Conservation (phyloP, 2,329 filamentous ascomycete species). For the Plectosphaerella sp. region DNA sequence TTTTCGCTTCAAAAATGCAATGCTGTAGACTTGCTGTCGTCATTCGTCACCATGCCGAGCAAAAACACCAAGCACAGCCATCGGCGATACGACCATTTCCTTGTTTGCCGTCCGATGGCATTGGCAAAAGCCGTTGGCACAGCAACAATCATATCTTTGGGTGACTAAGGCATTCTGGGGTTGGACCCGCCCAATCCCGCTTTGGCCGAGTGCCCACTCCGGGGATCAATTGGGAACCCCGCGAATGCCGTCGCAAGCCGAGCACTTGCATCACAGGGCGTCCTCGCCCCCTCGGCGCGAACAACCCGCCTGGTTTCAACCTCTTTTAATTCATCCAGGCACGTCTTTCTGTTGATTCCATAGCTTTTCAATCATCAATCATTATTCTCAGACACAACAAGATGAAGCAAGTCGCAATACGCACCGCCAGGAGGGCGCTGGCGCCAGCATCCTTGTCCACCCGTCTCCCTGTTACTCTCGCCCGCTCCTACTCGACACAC, state of each 20-base stretch:
- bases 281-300: not conserved
- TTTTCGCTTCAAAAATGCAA: too few relatives aligned
- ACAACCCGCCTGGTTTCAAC: not conserved
- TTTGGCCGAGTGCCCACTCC: not conserved
- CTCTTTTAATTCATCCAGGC: not conserved
- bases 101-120: slow-evolving; percentile 5
- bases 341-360: too few relatives aligned
- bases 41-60: too few relatives aligned
- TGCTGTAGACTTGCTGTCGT: too few relatives aligned
- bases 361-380: not conserved
- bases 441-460: slow-evolving; percentile 4
- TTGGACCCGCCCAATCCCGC: slow-evolving; percentile 3
- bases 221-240: slow-evolving; percentile 3
- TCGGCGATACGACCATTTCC: slow-evolving; percentile 7
- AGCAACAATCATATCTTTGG: slow-evolving; percentile 34
- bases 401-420: slow-evolving; percentile 9
- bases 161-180: slow-evolving; percentile 4
- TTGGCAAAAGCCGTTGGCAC: slow-evolving; percentile 25
- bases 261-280: slow-evolving; percentile 13
- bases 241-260: slow-evolving; percentile 16
- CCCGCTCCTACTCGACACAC: slow-evolving; percentile 45
- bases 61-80: slow-evolving; percentile 9
- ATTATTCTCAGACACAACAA: slow-evolving; percentile 1
- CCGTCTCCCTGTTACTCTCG: slow-evolving; percentile 6
- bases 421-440: slow-evolving; percentile 9